phyloP scores from a whole-genome alignment of 192 early-diverging fungal genomes.

The Kickxella alabastrina region DNA sequence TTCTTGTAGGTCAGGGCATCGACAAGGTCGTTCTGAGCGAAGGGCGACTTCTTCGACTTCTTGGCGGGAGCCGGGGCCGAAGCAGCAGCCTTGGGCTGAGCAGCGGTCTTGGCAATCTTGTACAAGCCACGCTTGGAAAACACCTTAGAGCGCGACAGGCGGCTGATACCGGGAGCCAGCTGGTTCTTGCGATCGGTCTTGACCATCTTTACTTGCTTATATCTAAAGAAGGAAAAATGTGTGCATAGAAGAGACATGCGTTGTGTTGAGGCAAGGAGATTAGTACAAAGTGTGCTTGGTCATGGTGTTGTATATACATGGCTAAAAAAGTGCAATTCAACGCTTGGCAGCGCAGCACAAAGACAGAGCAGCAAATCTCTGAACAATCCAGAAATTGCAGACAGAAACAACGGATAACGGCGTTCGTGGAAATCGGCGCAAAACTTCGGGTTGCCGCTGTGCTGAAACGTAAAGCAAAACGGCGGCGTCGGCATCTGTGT shows the following conservation, averaged over 20 bases:
- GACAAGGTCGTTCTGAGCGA: constrained; percentile 78
- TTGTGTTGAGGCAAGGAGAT: no score
- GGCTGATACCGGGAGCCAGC: constrained; percentile 80
- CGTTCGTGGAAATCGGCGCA: no score
- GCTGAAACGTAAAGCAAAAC: no score
- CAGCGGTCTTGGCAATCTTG: constrained; percentile 77
- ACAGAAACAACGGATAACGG: no score
- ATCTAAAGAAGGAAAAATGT: constrained; percentile 12
- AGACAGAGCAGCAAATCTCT: no score
- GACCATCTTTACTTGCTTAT: constrained; percentile 54
- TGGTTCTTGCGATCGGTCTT: constrained; percentile 73
- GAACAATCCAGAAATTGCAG: no score
- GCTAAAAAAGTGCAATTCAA: no score
- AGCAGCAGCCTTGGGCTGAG: constrained; percentile 26
- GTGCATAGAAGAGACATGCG: background rate
- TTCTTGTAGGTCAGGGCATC: constrained; percentile 64
- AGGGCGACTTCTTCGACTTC: constrained; percentile 15
- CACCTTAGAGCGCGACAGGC: constrained; percentile 75
- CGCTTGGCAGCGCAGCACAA: no score
- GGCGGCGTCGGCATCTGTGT: no score
- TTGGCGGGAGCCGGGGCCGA: constrained; percentile 7
- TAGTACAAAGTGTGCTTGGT: no score
- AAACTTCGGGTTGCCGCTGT: no score
- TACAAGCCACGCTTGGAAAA: constrained; percentile 85
- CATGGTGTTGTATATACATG: background rate